Base-by-base conservation (phyloP, 148 eudicot genomes). In the Polygonum maritimum region DNA sequence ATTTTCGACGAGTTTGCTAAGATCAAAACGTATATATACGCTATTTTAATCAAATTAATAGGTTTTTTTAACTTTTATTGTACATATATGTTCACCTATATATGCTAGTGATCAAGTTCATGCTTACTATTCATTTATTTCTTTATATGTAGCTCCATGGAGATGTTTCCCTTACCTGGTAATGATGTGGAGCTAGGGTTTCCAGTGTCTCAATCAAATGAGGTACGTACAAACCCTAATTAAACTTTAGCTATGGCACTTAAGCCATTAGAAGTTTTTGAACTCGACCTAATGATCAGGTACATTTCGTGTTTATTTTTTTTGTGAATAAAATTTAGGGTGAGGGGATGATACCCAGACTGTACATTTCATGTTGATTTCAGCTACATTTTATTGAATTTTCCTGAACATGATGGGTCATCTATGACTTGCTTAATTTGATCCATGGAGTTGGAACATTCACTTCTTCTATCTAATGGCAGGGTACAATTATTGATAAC, bases 111-210 rank as follows among this genome's bases (percentile, higher is more conserved):
- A 22, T 3, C 35, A 49, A n/a, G 4, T 48, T 13, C 44, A 36
- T 49, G 13, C 3, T 54, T 5, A 18, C 63, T 44, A 12, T 31
- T 54, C 1, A 26, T 71, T 54, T 18, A 3, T 22, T 5, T 26
- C 31, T 10, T 7, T 36, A 3, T 16, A 5, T 44, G 52, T 38
- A 83, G 85, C 22, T 83, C 83, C 22, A 83, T 83, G 85, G 85
- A 83, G 83, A 77, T 77, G 74, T 80, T 75, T 76, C 85, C 85
- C 22, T 71, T 80, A 15, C 85, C 85, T 5, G 85, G 83, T 75
- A 83, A 83, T 49, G 74, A 31, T 21, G 71, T 52, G 75, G 71
- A 83, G 62, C 74, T 72, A 73, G 78, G 75, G 31, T 21, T 55
- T 69, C 75, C 75, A 57, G 5, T 38, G 48, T 47, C 22, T n/a